Evolutionary conservation across 495 filamentous ascomycete species (phyloP).

Genomic region (Pyrenopolyporus hunteri): DNA sequence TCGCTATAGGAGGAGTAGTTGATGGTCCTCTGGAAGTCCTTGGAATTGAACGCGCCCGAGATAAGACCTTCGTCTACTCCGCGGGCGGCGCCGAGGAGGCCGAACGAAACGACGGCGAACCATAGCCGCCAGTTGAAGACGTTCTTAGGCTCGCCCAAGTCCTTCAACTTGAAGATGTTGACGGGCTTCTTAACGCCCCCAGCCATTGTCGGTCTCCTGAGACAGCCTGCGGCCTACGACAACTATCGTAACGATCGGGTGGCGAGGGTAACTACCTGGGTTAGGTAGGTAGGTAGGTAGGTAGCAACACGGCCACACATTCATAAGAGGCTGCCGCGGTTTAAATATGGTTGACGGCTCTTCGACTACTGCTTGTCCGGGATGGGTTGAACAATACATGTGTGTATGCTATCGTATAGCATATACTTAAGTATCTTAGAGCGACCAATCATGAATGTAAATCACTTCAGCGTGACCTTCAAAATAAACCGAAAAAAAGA

Average conservation of each 20-base stretch:
- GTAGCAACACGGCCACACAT: too few relatives aligned
- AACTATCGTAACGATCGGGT: background rate
- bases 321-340: too few relatives aligned
- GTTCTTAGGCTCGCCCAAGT: conserved; percentile 60
- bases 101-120: conserved; percentile 70
- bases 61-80: conserved; percentile 79
- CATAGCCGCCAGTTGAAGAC: conserved; percentile 70
- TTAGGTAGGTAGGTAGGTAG: conserved; percentile 9
- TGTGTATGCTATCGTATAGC: too few relatives aligned
- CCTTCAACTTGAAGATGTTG: conserved; percentile 68
- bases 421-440: too few relatives aligned
- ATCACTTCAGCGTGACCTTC: conserved; percentile 7
- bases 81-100: conserved; percentile 71
- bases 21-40: conserved; percentile 66
- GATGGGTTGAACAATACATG: too few relatives aligned
- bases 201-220: conserved; percentile 53
- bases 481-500: background rate
- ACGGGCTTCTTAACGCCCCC: conserved; percentile 68
- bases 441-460: background rate
- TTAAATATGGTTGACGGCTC: too few relatives aligned
- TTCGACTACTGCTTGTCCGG: too few relatives aligned
- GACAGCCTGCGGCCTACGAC: background rate
- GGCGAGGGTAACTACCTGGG: too few relatives aligned
- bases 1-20: conserved; percentile 59
- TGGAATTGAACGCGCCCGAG: conserved; percentile 67